Percentiles rank a stretch among this genome's conserved stretches.
Conservation (phyloP, 495 filamentous ascomycete species). For the Terfezia boudieri region DNA sequence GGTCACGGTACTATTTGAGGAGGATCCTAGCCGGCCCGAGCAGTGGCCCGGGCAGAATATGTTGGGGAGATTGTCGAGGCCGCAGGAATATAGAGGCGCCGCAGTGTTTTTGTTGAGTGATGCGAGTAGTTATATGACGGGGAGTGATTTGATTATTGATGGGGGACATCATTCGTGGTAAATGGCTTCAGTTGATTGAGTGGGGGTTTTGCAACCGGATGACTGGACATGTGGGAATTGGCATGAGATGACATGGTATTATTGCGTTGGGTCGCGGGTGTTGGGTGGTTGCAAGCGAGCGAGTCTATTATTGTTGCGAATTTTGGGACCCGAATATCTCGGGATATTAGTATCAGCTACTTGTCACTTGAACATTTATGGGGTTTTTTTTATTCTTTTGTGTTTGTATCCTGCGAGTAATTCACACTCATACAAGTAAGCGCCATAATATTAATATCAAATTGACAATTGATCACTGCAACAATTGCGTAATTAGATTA, state of each 20-base stretch:
- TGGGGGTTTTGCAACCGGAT: too few species aligned
- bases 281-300: too few species aligned
- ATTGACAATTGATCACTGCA: background rate
- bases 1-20: constrained; percentile 56
- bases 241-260: too few species aligned
- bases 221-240: too few species aligned
- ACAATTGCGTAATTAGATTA: background rate
- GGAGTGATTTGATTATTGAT: constrained; percentile 56
- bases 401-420: too few species aligned
- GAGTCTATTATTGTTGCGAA: too few species aligned
- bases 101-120: constrained; percentile 72
- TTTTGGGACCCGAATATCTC: too few species aligned
- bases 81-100: constrained; percentile 60
- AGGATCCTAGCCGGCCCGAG: constrained; percentile 48
- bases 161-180: constrained; percentile 69
- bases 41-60: constrained; percentile 80
- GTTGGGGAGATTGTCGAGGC: constrained; percentile 55
- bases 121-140: constrained; percentile 75
- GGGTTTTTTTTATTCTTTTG: too few species aligned
- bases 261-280: too few species aligned
- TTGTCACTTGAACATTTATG: too few species aligned
- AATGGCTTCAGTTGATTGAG: background rate
- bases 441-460: background rate
- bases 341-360: too few species aligned
- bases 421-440: too few species aligned